Percentiles rank a stretch among this genome's conserved stretches.
Conservation (phyloP, 345 rosid genomes). For the Chamaenerion angustifolium region DNA sequence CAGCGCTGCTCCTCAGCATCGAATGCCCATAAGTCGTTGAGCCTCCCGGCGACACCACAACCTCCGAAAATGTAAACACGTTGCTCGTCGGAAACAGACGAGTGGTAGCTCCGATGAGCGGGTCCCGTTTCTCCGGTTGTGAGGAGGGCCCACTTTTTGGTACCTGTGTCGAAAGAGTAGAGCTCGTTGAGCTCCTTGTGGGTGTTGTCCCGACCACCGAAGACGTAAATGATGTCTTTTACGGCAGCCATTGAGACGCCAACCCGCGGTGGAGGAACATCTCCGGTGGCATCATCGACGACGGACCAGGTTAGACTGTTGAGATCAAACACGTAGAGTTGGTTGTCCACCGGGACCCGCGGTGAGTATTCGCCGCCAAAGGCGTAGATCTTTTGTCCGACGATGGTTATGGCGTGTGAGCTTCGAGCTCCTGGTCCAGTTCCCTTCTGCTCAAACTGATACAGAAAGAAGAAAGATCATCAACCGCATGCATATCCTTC, state of each 20-base stretch:
- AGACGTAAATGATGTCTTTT: slow-evolving; percentile 40
- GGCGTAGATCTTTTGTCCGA: slow-evolving; percentile 49
- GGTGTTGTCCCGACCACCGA: slow-evolving; percentile 63
- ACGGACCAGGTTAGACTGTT: slow-evolving; percentile 45
- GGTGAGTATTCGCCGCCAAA: slow-evolving; percentile 81
- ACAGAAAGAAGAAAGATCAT: background rate
- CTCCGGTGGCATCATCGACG: slow-evolving; percentile 35
- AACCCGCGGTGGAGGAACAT: slow-evolving; percentile 74
- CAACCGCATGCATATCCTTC: too few species aligned
- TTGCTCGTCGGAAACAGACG: slow-evolving; percentile 35
- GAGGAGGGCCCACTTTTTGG: slow-evolving; percentile 52
- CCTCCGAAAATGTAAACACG: slow-evolving; percentile 71
- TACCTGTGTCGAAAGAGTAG: slow-evolving; percentile 47
- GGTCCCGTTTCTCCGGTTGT: slow-evolving; percentile 45
- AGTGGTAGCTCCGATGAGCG: slow-evolving; percentile 73
- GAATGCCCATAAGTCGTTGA: slow-evolving; percentile 76
- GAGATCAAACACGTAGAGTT: slow-evolving; percentile 57
- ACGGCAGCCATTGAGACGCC: slow-evolving; percentile 80
- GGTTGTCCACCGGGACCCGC: slow-evolving; percentile 82
- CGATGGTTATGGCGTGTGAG: slow-evolving; percentile 70
- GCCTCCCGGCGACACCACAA: slow-evolving; percentile 62
- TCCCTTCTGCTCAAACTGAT: slow-evolving; percentile 66
- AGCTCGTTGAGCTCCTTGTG: slow-evolving; percentile 75
- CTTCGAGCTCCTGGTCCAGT: slow-evolving; percentile 83
- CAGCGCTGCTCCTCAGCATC: slow-evolving; percentile 48